Conservation (phyloP, 1,139 yeast species). For the Lizanozyma gosingica region DNA sequence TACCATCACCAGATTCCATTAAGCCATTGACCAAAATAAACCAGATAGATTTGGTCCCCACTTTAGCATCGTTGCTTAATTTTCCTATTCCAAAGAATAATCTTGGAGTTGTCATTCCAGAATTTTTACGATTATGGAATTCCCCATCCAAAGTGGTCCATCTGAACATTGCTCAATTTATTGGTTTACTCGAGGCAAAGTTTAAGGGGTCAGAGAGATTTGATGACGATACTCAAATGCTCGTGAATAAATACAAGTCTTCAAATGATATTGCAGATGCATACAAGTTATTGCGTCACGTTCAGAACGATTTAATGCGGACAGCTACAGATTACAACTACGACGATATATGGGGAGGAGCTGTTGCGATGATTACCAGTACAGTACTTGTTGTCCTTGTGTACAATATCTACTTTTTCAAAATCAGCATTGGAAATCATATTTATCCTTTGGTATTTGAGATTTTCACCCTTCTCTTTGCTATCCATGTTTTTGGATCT, state of each 20-base stretch:
- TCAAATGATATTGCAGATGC: constrained; percentile 14
- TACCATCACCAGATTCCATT: constrained; percentile 40
- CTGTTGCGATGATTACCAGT: constrained; percentile 23
- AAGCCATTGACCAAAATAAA: constrained; percentile 47
- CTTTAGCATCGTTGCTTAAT: constrained; percentile 62
- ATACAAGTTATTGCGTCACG: constrained; percentile 30
- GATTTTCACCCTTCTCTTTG: constrained; percentile 34
- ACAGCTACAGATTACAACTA: constrained; percentile 73
- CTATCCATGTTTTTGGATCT: constrained; percentile 71
- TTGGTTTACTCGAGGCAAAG: constrained; percentile 17
- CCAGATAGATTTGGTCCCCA: constrained; percentile 87
- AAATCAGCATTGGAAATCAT: constrained; percentile 6
- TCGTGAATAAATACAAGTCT: not conserved
- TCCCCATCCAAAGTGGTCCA: constrained; percentile 2
- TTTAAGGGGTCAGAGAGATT: constrained; percentile 1
- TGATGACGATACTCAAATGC: not conserved
- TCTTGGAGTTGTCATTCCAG: constrained; percentile 62
- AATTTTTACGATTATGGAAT: constrained; percentile 48
- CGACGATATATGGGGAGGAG: constrained; percentile 39
- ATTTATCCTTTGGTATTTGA: constrained; percentile 16
- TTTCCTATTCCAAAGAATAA: constrained; percentile 83
- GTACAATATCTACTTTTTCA: constrained; percentile 11
- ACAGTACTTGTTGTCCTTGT: constrained; percentile 15
- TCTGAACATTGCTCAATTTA: constrained; percentile 33
- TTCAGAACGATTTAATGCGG: constrained; percentile 51